Percentiles rank a stretch among this genome's conserved stretches.
Conservation (phyloP, 352 stramenopile genomes). For the Phytophthora cryptogea region DNA sequence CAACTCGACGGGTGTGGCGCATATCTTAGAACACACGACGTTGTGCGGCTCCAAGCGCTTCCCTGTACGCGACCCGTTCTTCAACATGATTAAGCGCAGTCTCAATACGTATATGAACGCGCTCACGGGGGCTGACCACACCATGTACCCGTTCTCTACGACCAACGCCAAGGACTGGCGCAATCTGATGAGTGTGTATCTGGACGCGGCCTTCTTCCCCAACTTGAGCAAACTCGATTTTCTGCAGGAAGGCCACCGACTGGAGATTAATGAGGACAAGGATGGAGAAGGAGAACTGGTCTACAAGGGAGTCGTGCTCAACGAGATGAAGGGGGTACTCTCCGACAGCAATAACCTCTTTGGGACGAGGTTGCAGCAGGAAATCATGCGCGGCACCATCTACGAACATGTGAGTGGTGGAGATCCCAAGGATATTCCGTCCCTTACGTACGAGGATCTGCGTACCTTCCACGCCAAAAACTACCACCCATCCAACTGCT, state of each 20-base stretch:
- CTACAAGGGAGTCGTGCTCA: conserved; percentile 98
- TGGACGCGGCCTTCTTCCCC: conserved; percentile 97
- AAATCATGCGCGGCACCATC: conserved; percentile 90
- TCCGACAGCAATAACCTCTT: conserved; percentile 95
- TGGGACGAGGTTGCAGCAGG: conserved; percentile 88
- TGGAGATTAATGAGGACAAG: conserved; percentile 55
- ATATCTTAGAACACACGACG: conserved; percentile 98
- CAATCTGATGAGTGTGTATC: conserved; percentile 97
- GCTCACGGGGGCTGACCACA: conserved; percentile 98
- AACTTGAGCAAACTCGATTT: conserved; percentile 83
- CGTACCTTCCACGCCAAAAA: conserved; percentile 79
- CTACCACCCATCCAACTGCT: conserved; percentile 91
- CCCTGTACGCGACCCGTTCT: conserved; percentile 98
- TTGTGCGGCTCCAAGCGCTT: conserved; percentile 96
- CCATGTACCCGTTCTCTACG: conserved; percentile 98
- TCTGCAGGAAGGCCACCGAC: conserved; percentile 78
- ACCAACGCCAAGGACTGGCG: conserved; percentile 97
- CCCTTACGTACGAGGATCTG: conserved; percentile 80
- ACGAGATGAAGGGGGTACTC: conserved; percentile 99
- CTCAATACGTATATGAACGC: conserved; percentile 99
- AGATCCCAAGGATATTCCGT: conserved; percentile 69
- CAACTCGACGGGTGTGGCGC: conserved; percentile 96
- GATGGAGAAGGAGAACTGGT: conserved; percentile 47
- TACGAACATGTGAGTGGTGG: conserved; percentile 86
- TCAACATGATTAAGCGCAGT: conserved; percentile 98